Evolutionary conservation across 192 early-diverging fungal genomes (phyloP), one percentile per base, ranked within the genome.

Genomic region (Spinellus fusiger): DNA sequence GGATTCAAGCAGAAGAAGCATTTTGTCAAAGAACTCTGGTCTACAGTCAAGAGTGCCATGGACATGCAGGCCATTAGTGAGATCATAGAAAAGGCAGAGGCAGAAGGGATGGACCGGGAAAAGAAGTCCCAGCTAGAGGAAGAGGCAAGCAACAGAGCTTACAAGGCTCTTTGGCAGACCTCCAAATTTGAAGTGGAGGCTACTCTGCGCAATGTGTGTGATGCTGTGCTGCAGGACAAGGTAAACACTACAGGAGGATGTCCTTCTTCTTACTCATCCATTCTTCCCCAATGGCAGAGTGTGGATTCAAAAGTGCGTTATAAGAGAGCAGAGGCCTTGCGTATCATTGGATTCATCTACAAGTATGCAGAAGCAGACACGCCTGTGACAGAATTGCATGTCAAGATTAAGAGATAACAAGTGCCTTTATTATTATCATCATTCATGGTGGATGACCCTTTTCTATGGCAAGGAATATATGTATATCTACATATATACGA

Each of bases 1-100:
- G 53, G 63, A 1, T 47, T 76, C 16, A 62, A 59, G 23, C 80
- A 87, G 57, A 76, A 77, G 38, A 83, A 82, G 27, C 72, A 71
- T 31, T 62, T 89, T 33, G 62, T 74, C 18, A 69, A 69, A 49
- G 67, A 69, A 31, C 16, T 74, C 10, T 74, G 66, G 63, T 51
- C 57, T 22, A 69, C 64, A 6, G 29, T 74, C 7, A 69, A 66
- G 44, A 51, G 56, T 15, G 59, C 63, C 18, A 65, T 74, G 62
- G 72, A 69, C 33, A 62, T 69, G 5, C 66, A 74, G 26, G 34
- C 40, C 0, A 48, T 62, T 6, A 60, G 49, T 15, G 62, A 68
- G 25, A 59, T 66, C 48, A 55, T 74, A 7, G 58, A 56, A 54
- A 64, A 68, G 32, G 66, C 51, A 1, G 72, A 74, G 28, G 28